A percentile compares a stretch with the other conserved stretches of the same genome.
phyloP scores from a whole-genome alignment of 495 filamentous ascomycete species.

The Talaromyces stipitatus region DNA sequence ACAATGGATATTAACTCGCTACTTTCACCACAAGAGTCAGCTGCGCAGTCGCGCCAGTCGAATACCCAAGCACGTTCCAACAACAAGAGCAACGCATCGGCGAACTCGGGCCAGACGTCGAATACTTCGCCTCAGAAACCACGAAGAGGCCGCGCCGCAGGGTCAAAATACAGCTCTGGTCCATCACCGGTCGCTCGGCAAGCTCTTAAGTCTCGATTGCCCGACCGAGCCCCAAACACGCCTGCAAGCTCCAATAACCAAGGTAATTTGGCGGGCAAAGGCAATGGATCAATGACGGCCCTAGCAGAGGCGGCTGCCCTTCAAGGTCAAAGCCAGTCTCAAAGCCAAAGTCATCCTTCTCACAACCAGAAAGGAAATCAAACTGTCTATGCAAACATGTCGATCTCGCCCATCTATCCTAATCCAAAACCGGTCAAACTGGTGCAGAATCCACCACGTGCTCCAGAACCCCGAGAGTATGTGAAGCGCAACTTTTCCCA shows the following conservation, averaged over 20 bases:
- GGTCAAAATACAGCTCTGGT: conserved; percentile 26
- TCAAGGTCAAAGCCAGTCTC: conserved; percentile 51
- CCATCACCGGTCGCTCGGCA: conserved; percentile 38
- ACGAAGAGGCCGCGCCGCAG: conserved; percentile 25
- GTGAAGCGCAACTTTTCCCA: conserved; percentile 40
- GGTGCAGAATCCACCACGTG: conserved; percentile 47
- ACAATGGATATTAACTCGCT: conserved; percentile 68
- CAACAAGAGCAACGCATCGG: conserved; percentile 26
- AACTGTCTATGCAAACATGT: conserved; percentile 35
- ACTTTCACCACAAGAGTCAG: conserved; percentile 60
- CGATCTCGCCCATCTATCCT: conserved; percentile 38
- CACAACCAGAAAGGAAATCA: conserved; percentile 15
- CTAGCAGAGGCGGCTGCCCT: conserved; percentile 59
- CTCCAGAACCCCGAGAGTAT: conserved; percentile 31
- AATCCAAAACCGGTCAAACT: conserved; percentile 35
- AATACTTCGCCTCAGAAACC: conserved; percentile 27
- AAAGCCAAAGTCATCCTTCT: conserved; percentile 27
- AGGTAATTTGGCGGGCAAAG: conserved; percentile 24
- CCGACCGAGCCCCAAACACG: conserved; percentile 18
- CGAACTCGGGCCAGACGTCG: conserved; percentile 19
- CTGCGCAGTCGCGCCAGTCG: conserved; percentile 37
- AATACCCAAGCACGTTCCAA: conserved; percentile 24
- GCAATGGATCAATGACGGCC: conserved; percentile 51
- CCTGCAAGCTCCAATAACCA: conserved; percentile 12
- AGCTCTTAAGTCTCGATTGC: conserved; percentile 26